phyloP scores from a whole-genome alignment of 805 yeast species.

The Myxozyma melibiosi region DNA sequence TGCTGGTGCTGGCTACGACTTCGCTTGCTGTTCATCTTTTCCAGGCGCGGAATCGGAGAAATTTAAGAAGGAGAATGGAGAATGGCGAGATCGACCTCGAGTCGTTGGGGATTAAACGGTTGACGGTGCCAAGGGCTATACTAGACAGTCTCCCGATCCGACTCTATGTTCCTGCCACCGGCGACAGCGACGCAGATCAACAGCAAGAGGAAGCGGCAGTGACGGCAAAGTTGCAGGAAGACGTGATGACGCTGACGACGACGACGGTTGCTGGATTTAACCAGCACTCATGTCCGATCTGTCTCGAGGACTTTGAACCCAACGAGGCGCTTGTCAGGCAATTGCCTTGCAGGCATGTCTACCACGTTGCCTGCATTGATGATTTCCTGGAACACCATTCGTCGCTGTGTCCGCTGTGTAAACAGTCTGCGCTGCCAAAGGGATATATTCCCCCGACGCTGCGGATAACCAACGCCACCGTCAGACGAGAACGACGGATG shows the following conservation, averaged over 20 bases:
- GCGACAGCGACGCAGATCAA: slow-evolving; percentile 2
- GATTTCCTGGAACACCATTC: slow-evolving; percentile 75
- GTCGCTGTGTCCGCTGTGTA: slow-evolving; percentile 80
- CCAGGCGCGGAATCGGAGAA: slow-evolving; percentile 22
- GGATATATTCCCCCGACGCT: slow-evolving; percentile 31
- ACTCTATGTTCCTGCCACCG: slow-evolving; percentile 27
- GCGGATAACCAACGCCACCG: slow-evolving; percentile 33
- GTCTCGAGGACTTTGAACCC: slow-evolving; percentile 66
- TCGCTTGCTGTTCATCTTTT: slow-evolving; percentile 15
- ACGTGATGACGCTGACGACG: neutral
- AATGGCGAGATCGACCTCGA: slow-evolving; percentile 31
- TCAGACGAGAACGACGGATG: slow-evolving; percentile 29
- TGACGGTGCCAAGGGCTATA: slow-evolving; percentile 32
- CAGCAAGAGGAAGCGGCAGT: neutral
- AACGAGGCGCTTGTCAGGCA: slow-evolving; percentile 61
- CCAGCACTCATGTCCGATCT: slow-evolving; percentile 62
- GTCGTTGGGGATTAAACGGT: slow-evolving; percentile 27
- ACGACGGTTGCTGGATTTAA: slow-evolving; percentile 7
- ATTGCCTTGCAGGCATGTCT: slow-evolving; percentile 77
- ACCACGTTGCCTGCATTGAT: slow-evolving; percentile 76
- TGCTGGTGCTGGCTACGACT: slow-evolving; percentile 5
- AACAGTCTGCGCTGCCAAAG: slow-evolving; percentile 27
- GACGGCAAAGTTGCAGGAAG: neutral
- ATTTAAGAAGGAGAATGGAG: slow-evolving; percentile 24
- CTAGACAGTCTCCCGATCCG: slow-evolving; percentile 27